Base-by-base conservation (phyloP, 345 rosid genomes). In the Anacardium occidentale region DNA sequence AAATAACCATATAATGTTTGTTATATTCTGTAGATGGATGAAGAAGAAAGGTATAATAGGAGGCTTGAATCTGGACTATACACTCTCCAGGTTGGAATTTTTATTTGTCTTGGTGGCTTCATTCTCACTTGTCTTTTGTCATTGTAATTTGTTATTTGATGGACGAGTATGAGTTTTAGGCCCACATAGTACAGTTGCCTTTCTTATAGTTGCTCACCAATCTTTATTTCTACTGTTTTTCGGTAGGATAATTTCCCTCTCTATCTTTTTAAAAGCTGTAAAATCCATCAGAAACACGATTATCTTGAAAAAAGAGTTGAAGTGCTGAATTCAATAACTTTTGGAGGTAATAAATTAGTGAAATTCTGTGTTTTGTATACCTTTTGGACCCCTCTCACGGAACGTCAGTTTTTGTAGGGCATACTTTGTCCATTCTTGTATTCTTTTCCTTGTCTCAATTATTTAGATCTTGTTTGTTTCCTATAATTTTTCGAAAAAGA, bases 11-110 rank as follows among this genome's bases (percentile, higher is more conserved):
- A 64, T 54, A 64, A 20, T 47, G 66, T 62, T 59, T 20, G 40
- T 56, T 57, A 17, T 50, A 20, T 72, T 64, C 56, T 75, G 25
- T 88, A 95, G 98, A 83, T 92, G 86, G 94, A 92, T 82, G 99
- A 92, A 70, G 97, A 95, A 63, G 98, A 92, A 81, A 88, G 74
- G 58, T 92, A 92, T 82, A 92, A 83, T 50, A 80, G 94, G 64
- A 90, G 76, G 79, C 91, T 94, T 32, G 98, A 92, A 78, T 89
- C 95, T 82, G 98, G 97, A 75, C 90, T 92, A 21, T 94, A 94
- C 85, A 89, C 95, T 70, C 97, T 94, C 71, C 97, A 92, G 98
- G 98, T 94, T 75, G 69, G 84, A 29, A 29, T 29, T 29, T 1
- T 29, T 29, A 53, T 69, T 66, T 26, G 40, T 75, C 7, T 24